These are phyloP conservation scores for Elsinoe necatrix DNA, from an alignment of 2,329 filamentous ascomycete species.

Conservation along the genomic window DNA sequence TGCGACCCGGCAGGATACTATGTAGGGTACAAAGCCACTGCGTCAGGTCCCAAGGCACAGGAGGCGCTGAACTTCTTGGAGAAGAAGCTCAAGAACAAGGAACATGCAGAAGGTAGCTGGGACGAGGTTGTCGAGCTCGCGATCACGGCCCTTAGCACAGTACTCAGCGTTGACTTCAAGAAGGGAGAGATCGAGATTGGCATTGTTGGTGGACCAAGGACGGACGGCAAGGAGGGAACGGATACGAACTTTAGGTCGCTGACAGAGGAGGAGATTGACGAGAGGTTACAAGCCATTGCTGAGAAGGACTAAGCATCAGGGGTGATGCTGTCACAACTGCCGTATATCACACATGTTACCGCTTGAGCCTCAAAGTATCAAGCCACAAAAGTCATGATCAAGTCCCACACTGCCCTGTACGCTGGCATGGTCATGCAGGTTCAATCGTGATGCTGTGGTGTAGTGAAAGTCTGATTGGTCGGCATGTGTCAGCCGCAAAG, in stretches of 20 bases:
- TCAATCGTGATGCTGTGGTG: neutral
- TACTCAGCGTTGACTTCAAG: slow-evolving; percentile 98
- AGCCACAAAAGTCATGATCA: slow-evolving; percentile 6
- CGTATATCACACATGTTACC: neutral
- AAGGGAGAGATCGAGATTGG: slow-evolving; percentile 98
- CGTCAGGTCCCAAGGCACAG: slow-evolving; percentile 95
- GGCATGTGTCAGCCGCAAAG: slow-evolving; percentile 4
- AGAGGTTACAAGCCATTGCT: slow-evolving; percentile 92
- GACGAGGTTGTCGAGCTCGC: slow-evolving; percentile 96
- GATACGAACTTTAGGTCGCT: slow-evolving; percentile 74
- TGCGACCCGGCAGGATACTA: slow-evolving; percentile 98
- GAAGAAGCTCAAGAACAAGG: slow-evolving; percentile 99
- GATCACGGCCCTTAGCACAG: slow-evolving; percentile 89
- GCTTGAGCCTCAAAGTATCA: neutral
- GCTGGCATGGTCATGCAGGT: slow-evolving; percentile 14
- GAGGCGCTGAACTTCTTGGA: slow-evolving; percentile 97
- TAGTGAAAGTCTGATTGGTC: neutral
- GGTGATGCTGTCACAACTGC: slow-evolving; percentile 3
- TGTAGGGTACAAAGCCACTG: slow-evolving; percentile 95
- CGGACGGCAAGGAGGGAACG: slow-evolving; percentile 75
- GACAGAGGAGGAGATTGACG: slow-evolving; percentile 96
- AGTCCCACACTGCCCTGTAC: neutral
- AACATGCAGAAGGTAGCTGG: slow-evolving; percentile 83
- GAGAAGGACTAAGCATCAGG: slow-evolving; percentile 75
- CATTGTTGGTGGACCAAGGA: slow-evolving; percentile 80